Evolutionary conservation across 192 early-diverging fungal species (phyloP).

Genomic region (Linnemannia schmuckeri): DNA sequence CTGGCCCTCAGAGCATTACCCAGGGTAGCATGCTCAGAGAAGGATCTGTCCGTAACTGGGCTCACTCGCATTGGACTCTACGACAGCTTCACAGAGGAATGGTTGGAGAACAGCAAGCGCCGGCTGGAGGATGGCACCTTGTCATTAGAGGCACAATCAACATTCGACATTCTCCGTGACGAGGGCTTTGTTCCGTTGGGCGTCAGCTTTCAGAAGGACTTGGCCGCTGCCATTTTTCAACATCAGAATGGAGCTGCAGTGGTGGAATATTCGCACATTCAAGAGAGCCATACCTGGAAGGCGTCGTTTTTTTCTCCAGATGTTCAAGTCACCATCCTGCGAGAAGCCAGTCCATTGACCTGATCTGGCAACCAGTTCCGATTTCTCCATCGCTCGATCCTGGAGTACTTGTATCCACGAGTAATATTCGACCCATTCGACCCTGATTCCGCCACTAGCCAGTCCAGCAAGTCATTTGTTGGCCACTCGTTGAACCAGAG

Average conservation of each 20-base stretch:
- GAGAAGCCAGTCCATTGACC: no score
- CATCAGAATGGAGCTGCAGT: background rate
- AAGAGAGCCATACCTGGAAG: background rate
- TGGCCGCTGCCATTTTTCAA: background rate
- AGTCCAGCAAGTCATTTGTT: no score
- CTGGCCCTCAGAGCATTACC: background rate
- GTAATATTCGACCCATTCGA: no score
- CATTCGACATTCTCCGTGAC: background rate
- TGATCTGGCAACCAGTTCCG: no score
- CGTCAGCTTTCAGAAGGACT: background rate
- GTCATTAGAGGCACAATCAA: background rate
- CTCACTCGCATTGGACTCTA: background rate
- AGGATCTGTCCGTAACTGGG: background rate
- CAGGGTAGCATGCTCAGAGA: background rate
- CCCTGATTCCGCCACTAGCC: no score
- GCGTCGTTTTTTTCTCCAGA: no score
- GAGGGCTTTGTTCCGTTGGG: background rate
- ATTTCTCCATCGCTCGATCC: no score
- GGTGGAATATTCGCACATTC: background rate
- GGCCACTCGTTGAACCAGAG: no score
- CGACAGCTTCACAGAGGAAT: background rate
- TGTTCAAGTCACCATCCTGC: no score
- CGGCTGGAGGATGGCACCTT: background rate
- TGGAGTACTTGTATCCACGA: no score
- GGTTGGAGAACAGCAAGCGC: background rate